Evolutionary conservation across 164 flowering plant genomes (phyloP).

Genomic region (Stephania yunnanensis): DNA sequence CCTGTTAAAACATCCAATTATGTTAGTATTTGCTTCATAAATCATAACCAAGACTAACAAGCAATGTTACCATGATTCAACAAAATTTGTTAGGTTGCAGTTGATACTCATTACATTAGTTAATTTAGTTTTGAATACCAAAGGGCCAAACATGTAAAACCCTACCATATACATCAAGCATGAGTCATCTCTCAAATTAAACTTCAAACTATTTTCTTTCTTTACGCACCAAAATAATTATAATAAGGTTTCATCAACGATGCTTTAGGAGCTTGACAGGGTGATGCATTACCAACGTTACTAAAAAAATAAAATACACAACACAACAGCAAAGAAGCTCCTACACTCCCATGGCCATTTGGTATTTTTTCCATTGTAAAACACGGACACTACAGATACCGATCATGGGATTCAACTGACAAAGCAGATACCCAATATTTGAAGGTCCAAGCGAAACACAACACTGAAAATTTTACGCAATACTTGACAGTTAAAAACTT

Average conservation of each 20-base stretch:
- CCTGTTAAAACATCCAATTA: constrained; percentile 33
- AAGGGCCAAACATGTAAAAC: too few relatives aligned
- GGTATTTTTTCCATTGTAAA: not conserved
- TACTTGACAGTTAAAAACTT: not conserved
- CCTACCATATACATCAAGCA: not conserved
- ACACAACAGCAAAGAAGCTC: not conserved
- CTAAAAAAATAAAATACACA: not conserved
- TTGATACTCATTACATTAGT: not conserved
- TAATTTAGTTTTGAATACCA: not conserved
- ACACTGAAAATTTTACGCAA: not conserved
- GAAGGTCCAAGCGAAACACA: not conserved
- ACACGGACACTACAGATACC: too few relatives aligned
- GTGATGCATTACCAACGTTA: not conserved
- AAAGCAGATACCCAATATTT: not conserved
- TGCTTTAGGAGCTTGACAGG: not conserved
- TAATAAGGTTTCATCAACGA: not conserved
- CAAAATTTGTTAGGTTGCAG: too few relatives aligned
- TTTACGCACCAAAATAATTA: not conserved
- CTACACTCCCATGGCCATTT: not conserved
- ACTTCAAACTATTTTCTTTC: too few relatives aligned
- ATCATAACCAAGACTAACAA: constrained; percentile 2
- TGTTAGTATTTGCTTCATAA: constrained; percentile 9
- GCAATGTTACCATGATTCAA: not conserved
- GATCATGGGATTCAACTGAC: not conserved
- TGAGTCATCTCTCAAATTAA: not conserved